phyloP scores from a whole-genome alignment of 2,329 filamentous ascomycete species.

The Teratosphaeria nubilosa region DNA sequence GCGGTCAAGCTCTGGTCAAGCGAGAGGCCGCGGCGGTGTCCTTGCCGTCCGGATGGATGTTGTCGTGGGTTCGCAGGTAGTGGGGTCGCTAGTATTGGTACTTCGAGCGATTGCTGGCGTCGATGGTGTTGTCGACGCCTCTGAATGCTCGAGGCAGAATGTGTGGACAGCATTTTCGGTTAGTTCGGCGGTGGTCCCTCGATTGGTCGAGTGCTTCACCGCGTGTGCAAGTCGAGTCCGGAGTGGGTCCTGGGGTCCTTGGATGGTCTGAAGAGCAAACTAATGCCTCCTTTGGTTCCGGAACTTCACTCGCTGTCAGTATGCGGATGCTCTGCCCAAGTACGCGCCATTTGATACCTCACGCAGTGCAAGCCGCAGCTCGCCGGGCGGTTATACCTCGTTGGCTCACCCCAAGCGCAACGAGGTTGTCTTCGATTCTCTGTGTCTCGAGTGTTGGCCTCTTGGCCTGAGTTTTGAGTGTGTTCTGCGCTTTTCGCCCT shows the following conservation, averaged over 20 bases:
- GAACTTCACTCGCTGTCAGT: conserved; percentile 14
- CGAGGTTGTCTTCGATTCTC: background rate
- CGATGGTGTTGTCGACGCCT: conserved; percentile 66
- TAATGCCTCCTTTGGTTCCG: conserved; percentile 23
- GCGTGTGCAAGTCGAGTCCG: conserved; percentile 56
- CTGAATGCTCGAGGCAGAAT: conserved; percentile 61
- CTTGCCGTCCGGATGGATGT: conserved; percentile 29
- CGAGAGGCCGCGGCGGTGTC: conserved; percentile 75
- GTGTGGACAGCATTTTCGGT: conserved; percentile 60
- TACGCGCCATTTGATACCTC: conserved; percentile 53
- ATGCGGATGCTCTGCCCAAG: background rate
- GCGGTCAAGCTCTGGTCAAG: conserved; percentile 51
- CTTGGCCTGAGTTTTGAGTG: background rate
- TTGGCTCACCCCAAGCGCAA: background rate
- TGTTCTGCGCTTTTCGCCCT: background rate
- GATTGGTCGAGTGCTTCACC: conserved; percentile 1
- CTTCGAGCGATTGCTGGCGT: conserved; percentile 80
- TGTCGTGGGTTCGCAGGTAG: conserved; percentile 50
- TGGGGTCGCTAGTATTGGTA: conserved; percentile 54
- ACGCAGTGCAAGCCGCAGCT: conserved; percentile 71
- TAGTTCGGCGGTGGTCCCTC: conserved; percentile 3
- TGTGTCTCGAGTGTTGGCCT: conserved; percentile 1
- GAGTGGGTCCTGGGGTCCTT: conserved; percentile 21
- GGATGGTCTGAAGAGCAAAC: conserved; percentile 25
- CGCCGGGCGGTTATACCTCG: conserved; percentile 49